Conservation (phyloP, 176 grass and related monocot genomes). For the Saccharum spontaneum region DNA sequence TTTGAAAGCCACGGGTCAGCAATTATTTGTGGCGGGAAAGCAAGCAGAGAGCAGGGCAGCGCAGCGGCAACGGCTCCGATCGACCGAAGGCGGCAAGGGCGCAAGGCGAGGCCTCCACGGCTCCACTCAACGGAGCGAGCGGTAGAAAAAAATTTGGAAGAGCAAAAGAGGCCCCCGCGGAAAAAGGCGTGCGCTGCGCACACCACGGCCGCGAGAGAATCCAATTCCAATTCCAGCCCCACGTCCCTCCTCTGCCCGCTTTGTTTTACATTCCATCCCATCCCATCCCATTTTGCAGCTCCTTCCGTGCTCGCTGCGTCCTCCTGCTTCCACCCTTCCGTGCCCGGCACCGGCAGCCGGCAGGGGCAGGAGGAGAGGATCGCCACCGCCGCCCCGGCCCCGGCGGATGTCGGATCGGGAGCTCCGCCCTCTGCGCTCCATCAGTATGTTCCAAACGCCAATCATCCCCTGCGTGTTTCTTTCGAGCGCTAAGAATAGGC, state of each 20-base stretch:
- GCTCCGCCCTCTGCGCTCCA: constrained; percentile 47
- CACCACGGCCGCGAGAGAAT: constrained; percentile 33
- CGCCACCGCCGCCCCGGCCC: neutral
- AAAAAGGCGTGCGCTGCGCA: constrained; percentile 26
- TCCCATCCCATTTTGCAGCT: neutral
- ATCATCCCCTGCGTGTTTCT: neutral
- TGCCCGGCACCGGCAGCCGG: neutral
- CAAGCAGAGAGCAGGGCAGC: neutral
- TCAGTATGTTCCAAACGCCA: constrained; percentile 35
- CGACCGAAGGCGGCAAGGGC: too few relatives aligned
- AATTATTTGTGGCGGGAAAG: constrained; percentile 48
- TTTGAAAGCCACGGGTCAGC: constrained; percentile 1
- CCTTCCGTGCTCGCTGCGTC: neutral
- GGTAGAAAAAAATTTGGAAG: neutral
- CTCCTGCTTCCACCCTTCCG: neutral
- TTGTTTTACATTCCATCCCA: constrained; percentile 16
- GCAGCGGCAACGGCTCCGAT: constrained; percentile 20
- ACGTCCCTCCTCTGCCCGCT: neutral
- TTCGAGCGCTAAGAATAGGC: neutral
- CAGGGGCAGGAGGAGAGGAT: neutral
- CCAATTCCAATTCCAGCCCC: constrained; percentile 48
- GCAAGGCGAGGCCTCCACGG: too few relatives aligned
- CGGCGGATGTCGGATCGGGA: constrained; percentile 57
- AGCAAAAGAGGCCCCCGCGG: neutral
- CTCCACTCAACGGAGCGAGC: constrained; percentile 19